Conservation (phyloP, 106 monocot species). For the Amphibolis antarctica region DNA sequence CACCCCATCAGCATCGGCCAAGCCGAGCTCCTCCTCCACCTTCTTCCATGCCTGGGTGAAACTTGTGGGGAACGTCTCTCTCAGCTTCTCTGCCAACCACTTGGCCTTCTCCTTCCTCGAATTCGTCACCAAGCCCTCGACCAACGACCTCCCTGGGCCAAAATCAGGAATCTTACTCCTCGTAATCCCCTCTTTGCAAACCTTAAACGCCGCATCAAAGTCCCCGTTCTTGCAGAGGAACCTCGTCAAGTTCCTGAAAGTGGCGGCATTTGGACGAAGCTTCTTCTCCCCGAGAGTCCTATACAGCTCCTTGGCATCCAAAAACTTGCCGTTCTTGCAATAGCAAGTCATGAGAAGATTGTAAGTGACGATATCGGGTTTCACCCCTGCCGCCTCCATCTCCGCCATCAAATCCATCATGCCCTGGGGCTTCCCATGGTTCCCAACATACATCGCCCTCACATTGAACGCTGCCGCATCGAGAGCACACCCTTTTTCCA, state of each 20-base stretch:
- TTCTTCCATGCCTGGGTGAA: constrained; percentile 41
- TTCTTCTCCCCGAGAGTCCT: constrained; percentile 31
- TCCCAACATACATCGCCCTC: constrained; percentile 26
- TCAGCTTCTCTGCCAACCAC: constrained; percentile 36
- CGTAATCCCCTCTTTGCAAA: constrained; percentile 49
- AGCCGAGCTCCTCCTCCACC: constrained; percentile 52
- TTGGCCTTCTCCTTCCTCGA: constrained; percentile 48
- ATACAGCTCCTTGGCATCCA: constrained; percentile 50
- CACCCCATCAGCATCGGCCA: constrained; percentile 9
- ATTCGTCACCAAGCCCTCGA: constrained; percentile 50
- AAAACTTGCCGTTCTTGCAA: constrained; percentile 36
- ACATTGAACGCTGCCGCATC: constrained; percentile 52
- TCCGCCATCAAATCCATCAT: constrained; percentile 37
- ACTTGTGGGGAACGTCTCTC: constrained; percentile 39
- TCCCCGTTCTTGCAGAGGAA: constrained; percentile 44
- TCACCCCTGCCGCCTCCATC: constrained; percentile 40
- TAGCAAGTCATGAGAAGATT: constrained; percentile 52
- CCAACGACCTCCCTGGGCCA: constrained; percentile 36
- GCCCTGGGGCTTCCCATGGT: constrained; percentile 29
- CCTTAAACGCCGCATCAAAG: constrained; percentile 34
- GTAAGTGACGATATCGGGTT: constrained; percentile 57
- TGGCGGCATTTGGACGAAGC: constrained; percentile 30
- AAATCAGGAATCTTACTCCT: constrained; percentile 59
- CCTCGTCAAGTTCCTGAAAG: constrained; percentile 36
- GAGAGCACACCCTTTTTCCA: constrained; percentile 33